Evolutionary conservation across 2,329 filamentous ascomycete species (phyloP), one percentile per base, ranked within the genome.

Genomic region (Talaromyces sp.): DNA sequence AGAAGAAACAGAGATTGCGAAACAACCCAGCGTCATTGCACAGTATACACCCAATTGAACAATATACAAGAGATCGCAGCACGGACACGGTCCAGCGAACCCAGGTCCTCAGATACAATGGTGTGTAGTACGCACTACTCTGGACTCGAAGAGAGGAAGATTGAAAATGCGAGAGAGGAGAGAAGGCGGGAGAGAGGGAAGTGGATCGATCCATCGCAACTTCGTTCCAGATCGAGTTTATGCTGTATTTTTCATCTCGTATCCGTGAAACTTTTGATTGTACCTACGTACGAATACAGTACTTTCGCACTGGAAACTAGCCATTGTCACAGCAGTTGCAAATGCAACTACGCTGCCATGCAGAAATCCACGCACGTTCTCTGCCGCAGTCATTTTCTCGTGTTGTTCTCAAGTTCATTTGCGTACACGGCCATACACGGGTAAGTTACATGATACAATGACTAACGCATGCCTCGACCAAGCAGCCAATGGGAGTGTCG

Each of bases 121-220:
- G 51, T n/a, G 49, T 53, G 17, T n/a, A 15, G 49, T 8, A 54
- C 40, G 22, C 13, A 22, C 43, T n/a, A n/a, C n/a, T n/a, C n/a
- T 47, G 6, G 22, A 27, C 47, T 8, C 27, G 49, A 31, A 56
- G 53, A 56, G 15, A 15, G 7, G 17, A 19, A 22, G 31, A 13
- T 19, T 19, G 4, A 15, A 36, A 22, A 19, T 7, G 25, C 17
- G 47, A 51, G n/a, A 56, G 53, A 36, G 34, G 53, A 54, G 25
- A 22, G 53, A 36, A 38, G 10, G 53, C n/a, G 19, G 53, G 31
- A 36, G 31, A 36, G 53, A 25, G 10, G 31, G 15, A 56, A 36
- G 53, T n/a, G 51, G 51, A 54, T 34, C 10, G 53, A 36, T 56
- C 53, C 31, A 56, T 36, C 31, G n/a, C 31, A 56, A 56, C n/a